Evolutionary conservation across 768 basidiomycete species (phyloP).

Genomic region (Rhodocollybia butyracea): DNA sequence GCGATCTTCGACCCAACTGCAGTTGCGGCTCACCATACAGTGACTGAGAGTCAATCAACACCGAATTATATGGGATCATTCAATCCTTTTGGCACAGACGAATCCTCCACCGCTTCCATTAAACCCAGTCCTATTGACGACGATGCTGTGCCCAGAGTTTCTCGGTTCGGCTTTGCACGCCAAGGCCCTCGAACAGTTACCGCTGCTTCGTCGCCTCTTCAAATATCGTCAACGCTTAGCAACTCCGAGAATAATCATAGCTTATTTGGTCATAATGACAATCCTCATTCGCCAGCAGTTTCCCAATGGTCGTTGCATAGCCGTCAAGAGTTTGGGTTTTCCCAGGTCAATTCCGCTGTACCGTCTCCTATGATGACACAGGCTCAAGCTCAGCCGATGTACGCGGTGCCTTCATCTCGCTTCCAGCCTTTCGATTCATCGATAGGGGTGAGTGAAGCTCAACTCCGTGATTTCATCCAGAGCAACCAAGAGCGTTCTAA

Average conservation of each 20-base stretch:
- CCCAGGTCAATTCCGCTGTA: conserved; percentile 33
- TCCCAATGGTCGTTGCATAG: conserved; percentile 43
- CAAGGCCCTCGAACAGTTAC: conserved; percentile 55
- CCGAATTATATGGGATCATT: conserved; percentile 71
- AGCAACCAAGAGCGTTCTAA: conserved; percentile 49
- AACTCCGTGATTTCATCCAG: conserved; percentile 73
- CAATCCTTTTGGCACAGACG: conserved; percentile 67
- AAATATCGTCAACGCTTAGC: conserved; percentile 52
- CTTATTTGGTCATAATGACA: conserved; percentile 21
- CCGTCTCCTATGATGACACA: conserved; percentile 49
- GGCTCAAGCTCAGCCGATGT: conserved; percentile 36
- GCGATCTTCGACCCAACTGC: conserved; percentile 55
- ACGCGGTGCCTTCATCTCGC: conserved; percentile 35
- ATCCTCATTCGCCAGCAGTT: conserved; percentile 29
- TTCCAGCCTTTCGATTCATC: conserved; percentile 51
- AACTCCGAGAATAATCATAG: conserved; percentile 39
- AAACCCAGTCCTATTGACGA: conserved; percentile 47
- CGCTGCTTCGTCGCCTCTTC: conserved; percentile 55
- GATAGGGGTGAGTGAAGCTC: conserved; percentile 63
- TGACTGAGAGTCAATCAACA: conserved; percentile 40
- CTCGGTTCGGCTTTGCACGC: conserved; percentile 79
- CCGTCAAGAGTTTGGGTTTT: conserved; percentile 41
- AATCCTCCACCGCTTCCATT: conserved; percentile 29
- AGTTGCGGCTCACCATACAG: conserved; percentile 33
- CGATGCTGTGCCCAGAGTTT: conserved; percentile 63